Conservation (phyloP, 345 rosid species). For the Eutrema heterophyllum region DNA sequence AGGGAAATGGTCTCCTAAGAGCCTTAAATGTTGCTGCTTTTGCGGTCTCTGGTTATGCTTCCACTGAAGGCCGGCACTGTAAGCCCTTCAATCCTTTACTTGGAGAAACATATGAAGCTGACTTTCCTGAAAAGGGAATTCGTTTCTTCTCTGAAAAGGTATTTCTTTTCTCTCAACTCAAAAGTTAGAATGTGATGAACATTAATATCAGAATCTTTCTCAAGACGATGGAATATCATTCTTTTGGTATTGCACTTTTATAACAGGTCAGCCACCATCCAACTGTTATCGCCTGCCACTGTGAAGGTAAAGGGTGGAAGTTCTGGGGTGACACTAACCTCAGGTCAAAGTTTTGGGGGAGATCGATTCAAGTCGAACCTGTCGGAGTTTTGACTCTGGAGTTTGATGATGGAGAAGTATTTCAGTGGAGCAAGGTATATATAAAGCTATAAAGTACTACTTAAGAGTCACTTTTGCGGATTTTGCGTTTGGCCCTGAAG, state of each 20-base stretch:
- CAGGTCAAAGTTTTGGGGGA: slow-evolving; percentile 94
- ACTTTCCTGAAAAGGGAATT: slow-evolving; percentile 83
- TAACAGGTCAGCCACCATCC: slow-evolving; percentile 98
- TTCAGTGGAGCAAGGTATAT: slow-evolving; percentile 94
- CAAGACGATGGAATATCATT: background rate
- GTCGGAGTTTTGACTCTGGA: slow-evolving; percentile 77
- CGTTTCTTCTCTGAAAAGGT: slow-evolving; percentile 99
- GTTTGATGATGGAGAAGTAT: slow-evolving; percentile 95
- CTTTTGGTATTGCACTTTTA: slow-evolving; percentile 9
- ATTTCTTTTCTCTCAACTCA: slow-evolving; percentile 19
- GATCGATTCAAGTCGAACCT: slow-evolving; percentile 97
- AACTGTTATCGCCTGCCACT: slow-evolving; percentile 91
- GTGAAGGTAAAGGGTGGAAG: slow-evolving; percentile 98
- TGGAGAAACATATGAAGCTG: slow-evolving; percentile 98
- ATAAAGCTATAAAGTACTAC: background rate
- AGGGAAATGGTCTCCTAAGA: slow-evolving; percentile 83
- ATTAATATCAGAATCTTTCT: background rate
- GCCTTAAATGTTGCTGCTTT: slow-evolving; percentile 87
- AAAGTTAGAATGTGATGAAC: background rate
- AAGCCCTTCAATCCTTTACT: slow-evolving; percentile 98
- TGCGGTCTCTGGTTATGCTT: slow-evolving; percentile 96
- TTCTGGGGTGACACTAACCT: slow-evolving; percentile 96
- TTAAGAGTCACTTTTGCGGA: background rate
- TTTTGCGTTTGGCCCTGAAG: slow-evolving; percentile 12
- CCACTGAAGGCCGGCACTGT: slow-evolving; percentile 90